Conservation (phyloP, 2,329 filamentous ascomycete genomes). For the Calycina herbarum region DNA sequence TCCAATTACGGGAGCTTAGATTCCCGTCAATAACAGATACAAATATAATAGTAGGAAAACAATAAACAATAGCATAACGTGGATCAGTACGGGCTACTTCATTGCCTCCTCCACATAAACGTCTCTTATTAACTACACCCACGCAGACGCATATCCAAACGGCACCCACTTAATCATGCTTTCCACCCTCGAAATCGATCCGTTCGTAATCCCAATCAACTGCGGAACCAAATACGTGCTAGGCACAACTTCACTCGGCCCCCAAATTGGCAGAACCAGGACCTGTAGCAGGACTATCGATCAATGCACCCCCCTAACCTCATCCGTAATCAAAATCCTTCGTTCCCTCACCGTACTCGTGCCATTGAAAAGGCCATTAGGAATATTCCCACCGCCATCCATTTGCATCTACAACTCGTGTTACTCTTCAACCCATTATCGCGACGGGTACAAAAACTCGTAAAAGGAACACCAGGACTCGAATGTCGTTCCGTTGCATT, state of each 20-base stretch:
- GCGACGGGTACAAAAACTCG: not conserved
- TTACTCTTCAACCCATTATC: conserved; percentile 10
- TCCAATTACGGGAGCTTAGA: not conserved
- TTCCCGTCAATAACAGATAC: not conserved
- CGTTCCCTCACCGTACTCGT: conserved; percentile 9
- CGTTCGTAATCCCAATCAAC: conserved; percentile 10
- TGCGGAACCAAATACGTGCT: conserved; percentile 14
- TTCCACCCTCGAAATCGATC: conserved; percentile 8
- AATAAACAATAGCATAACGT: too few relatives aligned
- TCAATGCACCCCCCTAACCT: conserved; percentile 5
- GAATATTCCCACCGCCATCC: not conserved
- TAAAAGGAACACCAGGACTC: not conserved
- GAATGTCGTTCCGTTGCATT: conserved; percentile 7
- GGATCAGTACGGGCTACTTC: too few relatives aligned
- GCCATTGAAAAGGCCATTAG: conserved; percentile 5
- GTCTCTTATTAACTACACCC: not conserved
- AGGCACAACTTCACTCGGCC: not conserved
- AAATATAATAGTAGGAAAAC: not conserved
- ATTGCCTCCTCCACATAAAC: too few relatives aligned
- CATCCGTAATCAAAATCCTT: conserved; percentile 9
- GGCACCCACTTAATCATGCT: conserved; percentile 13
- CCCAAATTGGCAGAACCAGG: not conserved
- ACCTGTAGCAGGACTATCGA: conserved; percentile 10
- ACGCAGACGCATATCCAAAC: conserved; percentile 12
- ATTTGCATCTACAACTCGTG: conserved; percentile 11